Evolutionary conservation across 2,329 filamentous ascomycete genomes (phyloP), one percentile per base, ranked within the genome.

Genomic region (Penicillium sp.): DNA sequence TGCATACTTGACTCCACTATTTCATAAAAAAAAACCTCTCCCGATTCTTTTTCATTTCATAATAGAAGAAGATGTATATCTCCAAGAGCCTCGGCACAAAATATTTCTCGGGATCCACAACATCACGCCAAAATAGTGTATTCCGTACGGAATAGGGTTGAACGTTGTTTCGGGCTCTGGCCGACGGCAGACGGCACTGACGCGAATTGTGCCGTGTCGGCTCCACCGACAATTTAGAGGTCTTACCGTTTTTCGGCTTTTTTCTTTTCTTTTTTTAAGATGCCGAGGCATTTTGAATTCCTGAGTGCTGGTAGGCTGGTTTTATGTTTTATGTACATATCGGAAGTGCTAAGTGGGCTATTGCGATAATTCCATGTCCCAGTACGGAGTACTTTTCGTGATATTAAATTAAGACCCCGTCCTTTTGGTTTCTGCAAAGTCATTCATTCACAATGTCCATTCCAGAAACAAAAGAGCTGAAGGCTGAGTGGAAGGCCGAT

Each of bases 401-500:
- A 31, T 53, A 47, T 46, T 50, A 47, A 34, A 26, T 43, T 22
- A 18, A 37, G 20, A 48, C 18, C 35, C 35, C 5, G 8, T 39
- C 47, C 37, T 49, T 44, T 32, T 49, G 13, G n/a, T 35, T 47
- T 47, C 34, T 16, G 11, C n/a, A 29, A 44, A 44, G n/a, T 44
- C 11, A 29, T 18, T 37, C 20, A 24, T 42, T 44, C 49, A 29
- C 8, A n/a, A 62, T 62, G 58, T 24, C 58, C 11, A 13, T 44
- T 38, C 29, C 59, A 34, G 55, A 61, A 45, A 53, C 53, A 18
- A 60, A 53, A 44, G 58, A 62, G 49, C 45, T 51, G 2, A 56
- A 62, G 34, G 51, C 60, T 40, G 55, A 63, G 53, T 62, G 61
- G 59, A 47, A 59, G 52, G 37, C 43, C 22, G 50, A 60, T 42